phyloP scores from a whole-genome alignment of 768 basidiomycete species.

The Chalciporus pseudorubinellus region DNA sequence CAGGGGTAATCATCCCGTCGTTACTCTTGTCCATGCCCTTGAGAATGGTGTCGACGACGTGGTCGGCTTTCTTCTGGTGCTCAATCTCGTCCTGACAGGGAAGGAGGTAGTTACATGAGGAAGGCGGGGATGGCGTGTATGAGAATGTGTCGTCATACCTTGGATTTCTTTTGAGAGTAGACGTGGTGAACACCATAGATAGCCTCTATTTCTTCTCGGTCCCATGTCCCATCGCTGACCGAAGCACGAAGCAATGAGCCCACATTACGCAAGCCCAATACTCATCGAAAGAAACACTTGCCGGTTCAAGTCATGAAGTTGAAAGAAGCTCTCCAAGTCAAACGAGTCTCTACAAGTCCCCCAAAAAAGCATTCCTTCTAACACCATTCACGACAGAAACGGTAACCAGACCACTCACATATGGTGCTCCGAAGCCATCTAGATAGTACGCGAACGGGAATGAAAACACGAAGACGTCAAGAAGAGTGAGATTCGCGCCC shows the following conservation, averaged over 20 bases:
- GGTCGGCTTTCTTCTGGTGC: conserved; percentile 78
- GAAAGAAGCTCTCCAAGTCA: conserved; percentile 87
- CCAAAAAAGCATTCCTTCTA: background rate
- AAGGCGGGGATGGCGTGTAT: background rate
- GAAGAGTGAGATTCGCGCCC: conserved; percentile 6
- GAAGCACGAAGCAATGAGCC: background rate
- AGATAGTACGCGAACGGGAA: conserved; percentile 5
- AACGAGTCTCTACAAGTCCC: conserved; percentile 65
- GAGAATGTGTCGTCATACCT: conserved; percentile 36
- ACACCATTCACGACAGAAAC: background rate
- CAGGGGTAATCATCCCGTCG: conserved; percentile 66
- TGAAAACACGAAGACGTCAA: conserved; percentile 12
- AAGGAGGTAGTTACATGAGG: background rate
- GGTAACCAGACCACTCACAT: conserved; percentile 47
- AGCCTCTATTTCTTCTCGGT: conserved; percentile 86
- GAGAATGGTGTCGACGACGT: conserved; percentile 72
- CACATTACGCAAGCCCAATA: background rate
- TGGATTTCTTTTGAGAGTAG: conserved; percentile 79
- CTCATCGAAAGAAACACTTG: conserved; percentile 29
- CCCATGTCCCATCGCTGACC: conserved; percentile 74
- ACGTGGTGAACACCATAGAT: conserved; percentile 96
- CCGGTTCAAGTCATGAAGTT: conserved; percentile 90
- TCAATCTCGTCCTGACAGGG: conserved; percentile 62
- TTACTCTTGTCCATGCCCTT: conserved; percentile 66
- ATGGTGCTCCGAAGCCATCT: conserved; percentile 92